Conservation (phyloP, 352 stramenopile genomes). For the Peronospora farinosa region DNA sequence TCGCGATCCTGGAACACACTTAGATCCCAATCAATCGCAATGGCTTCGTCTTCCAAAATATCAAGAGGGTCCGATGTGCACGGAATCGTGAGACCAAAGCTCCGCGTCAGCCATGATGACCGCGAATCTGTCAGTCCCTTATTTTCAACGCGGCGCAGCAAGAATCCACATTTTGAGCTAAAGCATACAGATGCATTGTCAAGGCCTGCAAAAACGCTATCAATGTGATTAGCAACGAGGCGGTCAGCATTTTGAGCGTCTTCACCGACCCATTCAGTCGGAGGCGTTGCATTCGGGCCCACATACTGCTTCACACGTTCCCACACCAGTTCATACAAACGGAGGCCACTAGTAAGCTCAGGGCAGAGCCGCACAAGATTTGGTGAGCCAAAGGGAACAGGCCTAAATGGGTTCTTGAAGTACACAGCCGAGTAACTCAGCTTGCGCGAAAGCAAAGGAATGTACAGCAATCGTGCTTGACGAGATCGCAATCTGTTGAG, state of each 20-base stretch:
- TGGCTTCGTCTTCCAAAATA: conserved; percentile 81
- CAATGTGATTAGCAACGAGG: conserved; percentile 65
- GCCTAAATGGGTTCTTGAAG: conserved; percentile 86
- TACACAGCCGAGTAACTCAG: conserved; percentile 84
- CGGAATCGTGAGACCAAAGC: conserved; percentile 75
- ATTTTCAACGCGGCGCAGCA: conserved; percentile 75
- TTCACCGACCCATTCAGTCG: conserved; percentile 35
- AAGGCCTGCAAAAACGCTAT: conserved; percentile 75
- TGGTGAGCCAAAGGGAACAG: conserved; percentile 77
- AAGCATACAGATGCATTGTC: conserved; percentile 18
- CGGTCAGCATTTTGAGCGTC: conserved; percentile 25
- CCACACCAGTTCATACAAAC: conserved; percentile 80
- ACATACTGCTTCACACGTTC: conserved; percentile 81
- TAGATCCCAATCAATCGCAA: conserved; percentile 84
- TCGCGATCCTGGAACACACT: conserved; percentile 78
- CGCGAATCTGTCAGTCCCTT: conserved; percentile 80
- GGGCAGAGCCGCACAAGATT: conserved; percentile 83
- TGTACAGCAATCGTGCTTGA: conserved; percentile 69
- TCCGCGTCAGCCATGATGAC: conserved; percentile 69
- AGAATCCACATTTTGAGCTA: conserved; percentile 61
- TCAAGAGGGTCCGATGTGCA: conserved; percentile 69
- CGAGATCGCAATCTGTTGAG: conserved; percentile 57
- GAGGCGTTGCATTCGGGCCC: conserved; percentile 26
- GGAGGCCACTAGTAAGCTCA: conserved; percentile 69
- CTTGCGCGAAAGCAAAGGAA: conserved; percentile 76